These are phyloP conservation scores for Atkinsonella texensis DNA, from an alignment of 2,329 filamentous ascomycete genomes.

Conservation along the genomic window DNA sequence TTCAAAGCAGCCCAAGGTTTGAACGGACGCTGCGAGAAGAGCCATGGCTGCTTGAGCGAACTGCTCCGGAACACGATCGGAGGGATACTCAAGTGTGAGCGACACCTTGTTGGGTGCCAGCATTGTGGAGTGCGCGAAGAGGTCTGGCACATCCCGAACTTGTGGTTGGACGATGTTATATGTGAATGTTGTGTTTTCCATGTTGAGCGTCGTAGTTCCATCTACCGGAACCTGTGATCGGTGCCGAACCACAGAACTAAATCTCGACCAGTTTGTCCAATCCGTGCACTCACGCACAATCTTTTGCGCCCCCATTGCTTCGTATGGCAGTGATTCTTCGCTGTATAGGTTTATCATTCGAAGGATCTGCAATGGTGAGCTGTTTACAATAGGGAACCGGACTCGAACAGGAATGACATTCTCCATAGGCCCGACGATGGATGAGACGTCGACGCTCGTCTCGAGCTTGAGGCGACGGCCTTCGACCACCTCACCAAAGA, in stretches of 20 bases:
- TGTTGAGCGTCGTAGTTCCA: slow-evolving; percentile 29
- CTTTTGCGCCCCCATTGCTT: slow-evolving; percentile 38
- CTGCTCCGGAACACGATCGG: slow-evolving; percentile 26
- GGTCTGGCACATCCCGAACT: slow-evolving; percentile 30
- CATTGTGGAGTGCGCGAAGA: slow-evolving; percentile 31
- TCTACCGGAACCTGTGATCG: slow-evolving; percentile 19
- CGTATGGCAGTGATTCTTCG: slow-evolving; percentile 32
- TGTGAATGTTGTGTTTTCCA: slow-evolving; percentile 33
- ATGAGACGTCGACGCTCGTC: slow-evolving; percentile 42
- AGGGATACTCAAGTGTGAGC: slow-evolving; percentile 33
- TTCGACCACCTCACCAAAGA: slow-evolving; percentile 43
- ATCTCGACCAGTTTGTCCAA: slow-evolving; percentile 41
- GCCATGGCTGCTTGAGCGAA: slow-evolving; percentile 33
- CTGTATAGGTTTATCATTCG: slow-evolving; percentile 37
- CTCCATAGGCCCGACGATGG: slow-evolving; percentile 33
- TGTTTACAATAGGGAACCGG: slow-evolving; percentile 28
- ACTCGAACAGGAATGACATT: slow-evolving; percentile 39
- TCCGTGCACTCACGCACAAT: slow-evolving; percentile 41
- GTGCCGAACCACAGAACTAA: slow-evolving; percentile 44
- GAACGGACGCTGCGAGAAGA: slow-evolving; percentile 33
- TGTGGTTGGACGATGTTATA: slow-evolving; percentile 29
- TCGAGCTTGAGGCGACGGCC: slow-evolving; percentile 32
- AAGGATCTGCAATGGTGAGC: slow-evolving; percentile 37
- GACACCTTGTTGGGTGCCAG: slow-evolving; percentile 24
- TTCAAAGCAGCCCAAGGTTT: slow-evolving; percentile 32